phyloP scores from a whole-genome alignment of 345 rosid genomes.

The Salix purpurea region DNA sequence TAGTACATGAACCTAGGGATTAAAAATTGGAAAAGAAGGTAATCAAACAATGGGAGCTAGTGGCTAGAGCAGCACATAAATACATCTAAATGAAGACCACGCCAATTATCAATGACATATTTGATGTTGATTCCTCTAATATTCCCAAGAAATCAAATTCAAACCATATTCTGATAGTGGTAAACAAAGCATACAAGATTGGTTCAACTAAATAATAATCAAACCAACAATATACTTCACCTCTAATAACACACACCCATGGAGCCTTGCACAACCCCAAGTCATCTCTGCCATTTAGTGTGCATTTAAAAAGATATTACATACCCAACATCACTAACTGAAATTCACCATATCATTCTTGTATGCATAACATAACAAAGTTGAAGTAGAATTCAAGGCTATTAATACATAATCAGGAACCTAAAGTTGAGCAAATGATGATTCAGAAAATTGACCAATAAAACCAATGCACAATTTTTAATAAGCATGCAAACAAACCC shows the following conservation, averaged over 20 bases:
- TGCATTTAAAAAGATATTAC: background rate
- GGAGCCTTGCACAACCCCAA: background rate
- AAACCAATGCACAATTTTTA: background rate
- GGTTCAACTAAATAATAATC: background rate
- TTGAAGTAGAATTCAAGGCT: background rate
- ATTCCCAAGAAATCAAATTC: too few relatives aligned
- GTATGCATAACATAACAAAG: background rate
- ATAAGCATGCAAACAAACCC: background rate
- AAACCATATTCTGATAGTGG: too few relatives aligned
- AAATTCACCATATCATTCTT: background rate
- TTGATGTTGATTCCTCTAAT: too few relatives aligned
- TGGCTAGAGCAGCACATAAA: too few relatives aligned
- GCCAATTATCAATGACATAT: too few relatives aligned
- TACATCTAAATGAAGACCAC: too few relatives aligned
- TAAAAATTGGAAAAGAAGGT: background rate
- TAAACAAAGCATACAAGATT: background rate
- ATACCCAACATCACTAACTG: background rate
- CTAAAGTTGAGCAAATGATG: too few relatives aligned
- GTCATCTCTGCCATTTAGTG: background rate
- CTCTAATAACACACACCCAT: background rate
- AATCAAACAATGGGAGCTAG: background rate
- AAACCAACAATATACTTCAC: background rate
- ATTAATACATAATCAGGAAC: too few relatives aligned
- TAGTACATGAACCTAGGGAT: background rate
- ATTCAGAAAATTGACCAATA: background rate